Percentiles rank a stretch among this genome's conserved stretches.
phyloP scores from a whole-genome alignment of 2,329 filamentous ascomycete species.

The Apiospora phragmitis region DNA sequence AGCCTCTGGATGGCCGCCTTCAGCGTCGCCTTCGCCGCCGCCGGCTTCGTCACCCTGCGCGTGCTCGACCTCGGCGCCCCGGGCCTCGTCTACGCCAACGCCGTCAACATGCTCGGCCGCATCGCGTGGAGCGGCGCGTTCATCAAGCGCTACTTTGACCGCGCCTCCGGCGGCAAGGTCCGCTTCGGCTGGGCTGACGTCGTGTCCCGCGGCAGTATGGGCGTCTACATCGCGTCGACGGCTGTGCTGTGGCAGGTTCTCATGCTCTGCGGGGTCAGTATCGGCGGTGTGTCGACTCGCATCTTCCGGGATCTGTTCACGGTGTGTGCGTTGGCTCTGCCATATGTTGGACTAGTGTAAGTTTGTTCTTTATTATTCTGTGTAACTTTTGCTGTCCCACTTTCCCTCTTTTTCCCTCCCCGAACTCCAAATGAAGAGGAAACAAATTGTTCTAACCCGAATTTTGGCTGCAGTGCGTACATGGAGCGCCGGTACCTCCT shows the following conservation, averaged over 20 bases:
- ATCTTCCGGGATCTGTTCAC: constrained; percentile 44
- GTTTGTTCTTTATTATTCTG: constrained; percentile 35
- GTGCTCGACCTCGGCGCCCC: constrained; percentile 69
- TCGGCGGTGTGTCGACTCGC: constrained; percentile 32
- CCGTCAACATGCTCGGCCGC: constrained; percentile 83
- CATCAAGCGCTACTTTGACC: constrained; percentile 63
- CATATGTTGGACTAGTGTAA: constrained; percentile 60
- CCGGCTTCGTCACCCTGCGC: constrained; percentile 75
- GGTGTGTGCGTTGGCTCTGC: constrained; percentile 49
- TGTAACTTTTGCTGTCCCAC: not conserved
- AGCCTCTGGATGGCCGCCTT: constrained; percentile 83
- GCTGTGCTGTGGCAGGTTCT: constrained; percentile 40
- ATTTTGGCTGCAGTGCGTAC: constrained; percentile 42
- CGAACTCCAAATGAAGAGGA: constrained; percentile 19
- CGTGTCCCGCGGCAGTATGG: constrained; percentile 41
- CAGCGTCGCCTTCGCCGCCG: constrained; percentile 71
- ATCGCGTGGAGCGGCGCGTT: constrained; percentile 80
- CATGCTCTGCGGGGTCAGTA: constrained; percentile 7
- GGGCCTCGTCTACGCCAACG: constrained; percentile 84
- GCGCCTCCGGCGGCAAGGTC: constrained; percentile 35
- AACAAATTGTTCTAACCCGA: constrained; percentile 31
- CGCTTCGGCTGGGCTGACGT: constrained; percentile 42
- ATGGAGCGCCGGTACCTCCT: constrained; percentile 56
- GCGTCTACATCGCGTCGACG: constrained; percentile 44
- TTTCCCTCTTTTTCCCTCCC: not conserved